Base-by-base conservation (phyloP, 352 stramenopile genomes). In the Phytophthora sp. region DNA sequence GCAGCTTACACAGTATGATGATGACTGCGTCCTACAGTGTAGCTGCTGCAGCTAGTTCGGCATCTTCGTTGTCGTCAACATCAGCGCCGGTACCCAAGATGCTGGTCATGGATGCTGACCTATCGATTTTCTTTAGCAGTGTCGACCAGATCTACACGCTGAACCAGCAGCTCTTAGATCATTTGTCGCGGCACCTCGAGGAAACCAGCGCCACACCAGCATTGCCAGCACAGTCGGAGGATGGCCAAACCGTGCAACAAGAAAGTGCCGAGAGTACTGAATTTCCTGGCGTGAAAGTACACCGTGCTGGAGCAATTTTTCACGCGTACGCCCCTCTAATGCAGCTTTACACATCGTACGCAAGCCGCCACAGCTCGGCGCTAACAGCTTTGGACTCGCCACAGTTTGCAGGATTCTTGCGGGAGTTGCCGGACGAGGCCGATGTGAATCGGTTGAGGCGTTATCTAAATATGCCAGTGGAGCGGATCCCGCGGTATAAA, bases 401-500 rank as follows among this genome's bases (percentile, higher is more conserved):
- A 9, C 75, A 92, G 44, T 94, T 95, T 46, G 72, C 72, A 7
- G 70, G 50, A 18, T 94, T 95, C 46, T 44, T 95, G 24, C 73
- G 74, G n/a, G 82, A 93, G 35, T 74, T 95, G 35, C 85, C 86
- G 1, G 63, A 76, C 11, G 83, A 92, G 10, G 77, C 79, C 1
- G 84, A 83, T 34, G 59, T 82, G 3, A 85, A 89, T 23, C 74
- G 80, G 3, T 60, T 95, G 21, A 69, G 79, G 13, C 85, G 75
- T 18, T 94, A 92, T 38, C 58, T 96, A n/a, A 94, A 94, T 42
- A 94, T 94, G 84, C 87, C 87, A 5, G 91, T 96, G 69, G 84
- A 94, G 54, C 74, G 86, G 3, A 96, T 96, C 42, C 87, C 86
- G 7, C 79, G 84, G 21, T 96, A 96, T 59, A 92, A 91, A 41